A percentile compares a stretch with the other conserved stretches of the same genome.
These are phyloP conservation scores for Suhomyces coccinellae DNA, from an alignment of 1,139 yeast species.

Conservation along the genomic window DNA sequence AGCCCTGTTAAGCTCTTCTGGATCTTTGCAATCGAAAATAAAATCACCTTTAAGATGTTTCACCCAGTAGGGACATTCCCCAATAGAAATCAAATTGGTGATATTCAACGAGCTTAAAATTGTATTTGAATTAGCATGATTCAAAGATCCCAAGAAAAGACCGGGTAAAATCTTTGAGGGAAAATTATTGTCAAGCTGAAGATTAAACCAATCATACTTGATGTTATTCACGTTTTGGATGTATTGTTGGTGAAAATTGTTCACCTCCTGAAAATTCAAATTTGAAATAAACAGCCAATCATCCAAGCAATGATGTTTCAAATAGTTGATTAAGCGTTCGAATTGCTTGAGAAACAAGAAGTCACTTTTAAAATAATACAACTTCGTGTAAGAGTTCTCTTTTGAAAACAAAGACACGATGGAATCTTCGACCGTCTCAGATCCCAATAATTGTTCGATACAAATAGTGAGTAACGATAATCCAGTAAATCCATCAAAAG, in stretches of 20 bases:
- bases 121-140: conserved; percentile 38
- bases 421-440: conserved; percentile 23
- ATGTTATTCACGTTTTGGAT: conserved; percentile 6
- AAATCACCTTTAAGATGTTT: conserved; percentile 18
- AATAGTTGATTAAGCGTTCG: conserved; percentile 31
- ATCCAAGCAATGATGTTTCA: conserved; percentile 15
- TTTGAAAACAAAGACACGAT: conserved; percentile 16
- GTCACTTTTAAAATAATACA: conserved; percentile 37
- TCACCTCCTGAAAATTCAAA: conserved; percentile 16
- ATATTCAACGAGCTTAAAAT: conserved; percentile 28
- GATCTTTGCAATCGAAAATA: conserved; percentile 23
- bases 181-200: conserved; percentile 36
- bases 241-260: conserved; percentile 11
- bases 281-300: conserved; percentile 7
- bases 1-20: conserved; percentile 9
- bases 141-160: conserved; percentile 37
- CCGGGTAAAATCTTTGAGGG: conserved; percentile 35
- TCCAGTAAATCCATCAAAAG: conserved; percentile 46
- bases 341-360: conserved; percentile 33
- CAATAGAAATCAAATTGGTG: conserved; percentile 34
- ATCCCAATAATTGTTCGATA: conserved; percentile 14
- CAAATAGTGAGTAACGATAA: conserved; percentile 32
- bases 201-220: conserved; percentile 38
- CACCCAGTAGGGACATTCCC: conserved; percentile 42
- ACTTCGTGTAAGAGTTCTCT: conserved; percentile 19